phyloP scores from a whole-genome alignment of 768 basidiomycete species.

The Thelephora ganbajun region DNA sequence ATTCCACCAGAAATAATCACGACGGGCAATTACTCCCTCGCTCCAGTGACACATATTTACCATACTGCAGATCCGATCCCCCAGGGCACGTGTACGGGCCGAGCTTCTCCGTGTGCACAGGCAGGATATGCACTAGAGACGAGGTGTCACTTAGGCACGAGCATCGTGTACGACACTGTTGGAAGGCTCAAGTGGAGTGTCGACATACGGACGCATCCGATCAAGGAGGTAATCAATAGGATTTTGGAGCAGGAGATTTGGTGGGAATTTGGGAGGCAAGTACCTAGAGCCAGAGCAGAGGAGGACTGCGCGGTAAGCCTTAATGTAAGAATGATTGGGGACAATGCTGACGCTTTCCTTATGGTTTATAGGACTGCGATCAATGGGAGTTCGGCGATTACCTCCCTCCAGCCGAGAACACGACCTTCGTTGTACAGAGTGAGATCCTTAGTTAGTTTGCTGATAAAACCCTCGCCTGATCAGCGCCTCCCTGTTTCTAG shows the following conservation, averaged over 20 bases:
- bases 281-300: conserved; percentile 48
- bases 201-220: conserved; percentile 40
- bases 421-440: too few species aligned
- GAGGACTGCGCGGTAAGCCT: conserved; percentile 44
- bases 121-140: conserved; percentile 57
- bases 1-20: conserved; percentile 23
- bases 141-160: conserved; percentile 46
- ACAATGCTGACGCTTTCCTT: conserved; percentile 14
- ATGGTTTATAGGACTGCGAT: conserved; percentile 47
- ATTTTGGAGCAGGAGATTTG: conserved; percentile 36
- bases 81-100: conserved; percentile 39
- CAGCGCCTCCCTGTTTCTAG: too few species aligned
- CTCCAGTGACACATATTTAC: conserved; percentile 32
- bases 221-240: conserved; percentile 37
- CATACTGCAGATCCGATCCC: conserved; percentile 65
- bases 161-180: conserved; percentile 60
- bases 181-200: conserved; percentile 44
- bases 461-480: too few species aligned
- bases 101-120: conserved; percentile 36
- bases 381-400: conserved; percentile 60
- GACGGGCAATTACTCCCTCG: conserved; percentile 3
- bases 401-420: neutral
- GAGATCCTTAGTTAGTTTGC: too few species aligned
- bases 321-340: neutral
- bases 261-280: conserved; percentile 30